phyloP scores from a whole-genome alignment of 176 grass and related monocot genomes.

The Ensete ventricosum region DNA sequence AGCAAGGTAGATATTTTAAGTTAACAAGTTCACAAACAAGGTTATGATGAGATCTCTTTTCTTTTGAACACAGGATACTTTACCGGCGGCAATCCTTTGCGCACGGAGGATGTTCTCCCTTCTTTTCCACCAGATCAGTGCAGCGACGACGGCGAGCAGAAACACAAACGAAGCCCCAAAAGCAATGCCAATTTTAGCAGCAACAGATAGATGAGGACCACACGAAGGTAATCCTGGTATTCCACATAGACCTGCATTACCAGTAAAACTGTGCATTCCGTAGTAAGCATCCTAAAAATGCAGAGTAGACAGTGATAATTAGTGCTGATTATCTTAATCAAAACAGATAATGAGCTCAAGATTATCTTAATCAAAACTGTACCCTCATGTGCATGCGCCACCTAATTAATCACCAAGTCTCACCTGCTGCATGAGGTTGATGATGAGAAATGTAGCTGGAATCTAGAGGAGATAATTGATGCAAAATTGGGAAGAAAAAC shows the following conservation, averaged over 20 bases:
- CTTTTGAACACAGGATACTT: conserved; percentile 17
- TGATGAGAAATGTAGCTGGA: too few species aligned
- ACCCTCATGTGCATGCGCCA: too few species aligned
- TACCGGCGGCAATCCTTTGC: conserved; percentile 61
- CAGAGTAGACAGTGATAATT: background rate
- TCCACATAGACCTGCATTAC: conserved; percentile 75
- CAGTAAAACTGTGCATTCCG: conserved; percentile 57
- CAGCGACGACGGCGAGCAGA: conserved; percentile 53
- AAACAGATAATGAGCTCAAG: too few species aligned
- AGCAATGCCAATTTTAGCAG: conserved; percentile 71
- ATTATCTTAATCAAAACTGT: too few species aligned
- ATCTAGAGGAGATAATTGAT: too few species aligned
- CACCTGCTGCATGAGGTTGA: too few species aligned
- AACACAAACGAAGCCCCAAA: conserved; percentile 54
- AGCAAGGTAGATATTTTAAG: background rate
- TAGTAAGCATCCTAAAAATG: conserved; percentile 12
- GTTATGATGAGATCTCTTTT: background rate
- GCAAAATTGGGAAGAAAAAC: too few species aligned
- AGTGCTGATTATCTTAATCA: too few species aligned
- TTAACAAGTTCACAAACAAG: background rate
- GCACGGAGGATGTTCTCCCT: conserved; percentile 86
- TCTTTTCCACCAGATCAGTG: conserved; percentile 80
- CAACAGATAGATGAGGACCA: conserved; percentile 72
- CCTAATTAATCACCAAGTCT: too few species aligned
- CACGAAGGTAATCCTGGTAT: conserved; percentile 79